Base-by-base conservation (phyloP, 1,139 yeast genomes). In the Scheffersomyces insectosa region DNA sequence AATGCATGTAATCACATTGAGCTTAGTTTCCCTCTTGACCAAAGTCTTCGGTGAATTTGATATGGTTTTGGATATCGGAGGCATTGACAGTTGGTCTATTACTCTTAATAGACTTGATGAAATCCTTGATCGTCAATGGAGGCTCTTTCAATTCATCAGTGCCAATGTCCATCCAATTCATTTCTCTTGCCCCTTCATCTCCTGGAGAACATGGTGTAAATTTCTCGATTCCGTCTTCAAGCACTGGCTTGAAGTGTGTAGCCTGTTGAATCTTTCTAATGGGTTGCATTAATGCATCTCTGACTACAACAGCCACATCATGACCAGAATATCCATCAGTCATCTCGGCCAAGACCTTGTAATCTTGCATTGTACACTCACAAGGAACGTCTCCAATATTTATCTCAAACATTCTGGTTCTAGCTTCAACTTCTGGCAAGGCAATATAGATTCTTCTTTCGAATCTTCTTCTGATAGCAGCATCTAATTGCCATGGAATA, bases 261-360 rank as follows among this genome's bases (percentile, higher is more conserved):
- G 99, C 98, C 56, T 82, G 86, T 65, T 93, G 99, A 50, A 95
- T 90, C 62, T 90, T 90, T 56, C 99, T 80, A 45, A 95, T 88
- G 2, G 99, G 99, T 63, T 91, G 95, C 99, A 95, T 95, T 51
- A 95, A 73, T 0, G 99, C 98, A 65, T 95, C 99, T 56, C 96
- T 82, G 5, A 95, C 99, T 13, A 91, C 95, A 35, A 93, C 97
- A 0, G 98, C 95, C 33, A 95, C 80, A 76, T 95, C 99, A 61
- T 93, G 96, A 42, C 99, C 99, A 0, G 97, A 89, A 63, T 93
- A 93, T 9, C 99, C 99, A 7, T 89, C 96, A 0, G 99, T 93
- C 93, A 93, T 85, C 47, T 87, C 90, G 0, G 95, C 97, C 49
- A 95, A 74, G 3, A 83, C 73, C 50, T 83, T 79, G 59, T 79